These are phyloP conservation scores for Arthroderma sp. DNA, from an alignment of 2,329 filamentous ascomycete genomes.

Conservation along the genomic window DNA sequence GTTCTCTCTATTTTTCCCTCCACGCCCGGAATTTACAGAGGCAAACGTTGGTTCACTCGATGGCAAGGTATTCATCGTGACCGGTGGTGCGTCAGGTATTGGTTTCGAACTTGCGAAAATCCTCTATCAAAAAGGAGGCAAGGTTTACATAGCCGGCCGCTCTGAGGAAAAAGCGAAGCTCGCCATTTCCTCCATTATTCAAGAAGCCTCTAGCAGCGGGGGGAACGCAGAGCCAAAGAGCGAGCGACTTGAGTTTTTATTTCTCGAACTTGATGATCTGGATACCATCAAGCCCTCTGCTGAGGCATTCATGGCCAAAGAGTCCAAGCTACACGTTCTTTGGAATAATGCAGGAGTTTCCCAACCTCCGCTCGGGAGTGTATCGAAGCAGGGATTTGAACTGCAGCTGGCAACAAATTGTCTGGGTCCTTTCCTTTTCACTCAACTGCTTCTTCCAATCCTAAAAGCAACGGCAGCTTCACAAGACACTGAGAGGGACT, in stretches of 20 bases:
- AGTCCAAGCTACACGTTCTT: conserved; percentile 27
- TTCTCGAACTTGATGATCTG: conserved; percentile 29
- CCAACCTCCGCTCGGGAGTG: conserved; percentile 21
- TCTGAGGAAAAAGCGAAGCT: conserved; percentile 25
- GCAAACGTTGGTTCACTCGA: conserved; percentile 11
- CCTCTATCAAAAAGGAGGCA: conserved; percentile 31
- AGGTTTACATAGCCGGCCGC: conserved; percentile 33
- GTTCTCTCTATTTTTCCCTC: conserved; percentile 9
- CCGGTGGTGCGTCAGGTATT: conserved; percentile 26
- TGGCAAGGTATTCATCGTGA: conserved; percentile 26
- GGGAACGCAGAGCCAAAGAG: conserved; percentile 9
- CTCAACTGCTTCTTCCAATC: conserved; percentile 24
- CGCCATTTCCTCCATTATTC: conserved; percentile 30
- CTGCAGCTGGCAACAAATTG: conserved; percentile 29
- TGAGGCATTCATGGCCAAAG: conserved; percentile 22
- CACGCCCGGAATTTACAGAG: conserved; percentile 13
- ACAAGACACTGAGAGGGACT: conserved; percentile 8
- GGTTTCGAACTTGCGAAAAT: conserved; percentile 28
- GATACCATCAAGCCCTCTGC: conserved; percentile 26
- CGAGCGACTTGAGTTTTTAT: conserved; percentile 20
- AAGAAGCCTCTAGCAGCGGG: conserved; percentile 13
- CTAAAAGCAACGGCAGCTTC: conserved; percentile 19
- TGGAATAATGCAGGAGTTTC: conserved; percentile 24
- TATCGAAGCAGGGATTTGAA: conserved; percentile 22
- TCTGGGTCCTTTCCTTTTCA: conserved; percentile 29